Evolutionary conservation across 2,329 filamentous ascomycete species (phyloP), one percentile per base, ranked within the genome.

Genomic region (Cercospora sojina): DNA sequence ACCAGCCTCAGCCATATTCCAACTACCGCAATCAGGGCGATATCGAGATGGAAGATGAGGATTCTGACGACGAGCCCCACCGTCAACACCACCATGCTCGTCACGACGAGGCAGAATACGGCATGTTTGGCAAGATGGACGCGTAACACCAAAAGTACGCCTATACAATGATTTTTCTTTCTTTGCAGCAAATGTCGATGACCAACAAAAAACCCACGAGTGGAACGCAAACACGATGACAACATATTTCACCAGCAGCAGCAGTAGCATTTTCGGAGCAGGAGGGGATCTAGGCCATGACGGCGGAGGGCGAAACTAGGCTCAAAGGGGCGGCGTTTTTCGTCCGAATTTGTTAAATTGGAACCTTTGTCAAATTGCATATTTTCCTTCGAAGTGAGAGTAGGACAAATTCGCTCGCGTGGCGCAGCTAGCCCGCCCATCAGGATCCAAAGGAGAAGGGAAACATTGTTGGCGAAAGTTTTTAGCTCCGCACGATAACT

Each of bases 41-140:
- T 68, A 79, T 83, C 31, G 80, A 83, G 65, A 84, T 84, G 81
- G 81, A 83, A 64, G 75, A 74, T 65, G 88, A 85, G 78, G 83
- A 85, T 70, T 74, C 72, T 20, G 75, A 76, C 51, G 73, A 76
- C 62, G 74, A 80, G 61, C 75, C 75, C 18, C 60, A 62, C 57
- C 51, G 4, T 56, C 51, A 29, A 23, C 51, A 56, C 25, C 51
- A 56, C 13, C 76, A 70, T 68, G 86, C 59, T 86, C 90, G 69
- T 90, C 88, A 78, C 49, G 73, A 96, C 73, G 93, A 97, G 73
- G 93, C 96, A 69, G 94, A 98, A 72, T 93, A 97, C 71, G 93
- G 93, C 76, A 91, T 98, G 74, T 99, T 99, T 83, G 93, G 93
- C 65, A 88, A 88, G 72, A 98, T 98, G 94, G 95, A 99, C 38